phyloP scores from a whole-genome alignment of 257 asterid genomes.

The Striga asiatica region DNA sequence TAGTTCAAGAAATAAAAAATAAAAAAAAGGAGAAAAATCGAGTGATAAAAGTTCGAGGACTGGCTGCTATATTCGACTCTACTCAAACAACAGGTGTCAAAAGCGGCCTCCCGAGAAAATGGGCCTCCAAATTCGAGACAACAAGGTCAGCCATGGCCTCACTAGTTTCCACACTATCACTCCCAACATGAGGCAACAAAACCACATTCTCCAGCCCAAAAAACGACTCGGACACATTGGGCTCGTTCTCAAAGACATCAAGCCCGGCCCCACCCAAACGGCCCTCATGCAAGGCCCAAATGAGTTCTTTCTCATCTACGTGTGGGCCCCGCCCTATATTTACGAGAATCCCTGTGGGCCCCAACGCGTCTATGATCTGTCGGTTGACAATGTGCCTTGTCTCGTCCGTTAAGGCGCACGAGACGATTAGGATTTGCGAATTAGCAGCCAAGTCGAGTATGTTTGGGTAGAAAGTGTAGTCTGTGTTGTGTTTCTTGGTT shows the following conservation, averaged over 20 bases:
- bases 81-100: constrained; percentile 54
- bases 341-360: constrained; percentile 57
- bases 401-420: constrained; percentile 53
- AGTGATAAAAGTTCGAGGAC: no score
- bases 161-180: constrained; percentile 52
- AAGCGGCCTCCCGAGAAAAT: constrained; percentile 49
- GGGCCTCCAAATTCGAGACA: constrained; percentile 54
- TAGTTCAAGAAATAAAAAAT: no score
- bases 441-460: constrained; percentile 43
- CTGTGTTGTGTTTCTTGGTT: constrained; percentile 38
- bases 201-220: constrained; percentile 52
- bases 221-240: constrained; percentile 44
- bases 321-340: constrained; percentile 66
- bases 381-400: constrained; percentile 50
- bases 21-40: no score
- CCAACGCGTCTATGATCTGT: constrained; percentile 54
- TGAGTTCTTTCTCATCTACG: constrained; percentile 55
- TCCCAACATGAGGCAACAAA: constrained; percentile 60
- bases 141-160: constrained; percentile 71
- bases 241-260: constrained; percentile 72
- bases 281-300: constrained; percentile 56
- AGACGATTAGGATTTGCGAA: constrained; percentile 46
- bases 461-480: constrained; percentile 37
- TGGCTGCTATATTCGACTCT: not conserved
- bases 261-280: constrained; percentile 86